Conservation (phyloP, 805 yeast species). For the Lipomyces orientalis region DNA sequence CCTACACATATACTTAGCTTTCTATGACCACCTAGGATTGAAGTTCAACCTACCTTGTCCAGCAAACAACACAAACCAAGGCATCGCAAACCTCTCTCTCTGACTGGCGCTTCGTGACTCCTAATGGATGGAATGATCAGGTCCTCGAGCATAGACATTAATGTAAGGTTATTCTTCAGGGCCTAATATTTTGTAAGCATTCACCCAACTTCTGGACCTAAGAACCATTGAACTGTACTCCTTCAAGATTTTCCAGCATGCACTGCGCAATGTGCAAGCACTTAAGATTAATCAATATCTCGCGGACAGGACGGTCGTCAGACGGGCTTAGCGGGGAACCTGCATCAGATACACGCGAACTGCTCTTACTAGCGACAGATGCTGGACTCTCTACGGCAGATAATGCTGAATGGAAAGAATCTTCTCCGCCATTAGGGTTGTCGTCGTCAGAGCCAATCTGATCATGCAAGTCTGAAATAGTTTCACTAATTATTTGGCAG, state of each 20-base stretch:
- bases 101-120: constrained; percentile 58
- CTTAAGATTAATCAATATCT: constrained; percentile 47
- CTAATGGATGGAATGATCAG: constrained; percentile 80
- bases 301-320: constrained; percentile 41
- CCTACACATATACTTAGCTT: constrained; percentile 40
- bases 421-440: constrained; percentile 42
- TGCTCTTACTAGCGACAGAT: neutral
- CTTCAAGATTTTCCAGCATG: constrained; percentile 67
- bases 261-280: constrained; percentile 73
- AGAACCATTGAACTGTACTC: neutral
- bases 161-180: constrained; percentile 64
- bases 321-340: constrained; percentile 20
- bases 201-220: neutral
- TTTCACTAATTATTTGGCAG: constrained; percentile 81
- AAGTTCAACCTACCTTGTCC: constrained; percentile 50
- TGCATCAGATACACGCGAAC: constrained; percentile 12
- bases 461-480: constrained; percentile 83
- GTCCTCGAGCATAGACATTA: constrained; percentile 74
- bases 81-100: constrained; percentile 72
- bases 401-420: constrained; percentile 56
- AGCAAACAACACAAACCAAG: constrained; percentile 80
- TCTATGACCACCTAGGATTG: neutral
- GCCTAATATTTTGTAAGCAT: constrained; percentile 51
- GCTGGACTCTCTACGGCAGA: constrained; percentile 41
- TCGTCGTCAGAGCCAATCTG: constrained; percentile 51